A percentile compares a stretch with the other conserved stretches of the same genome.
Conservation (phyloP, 441 rosid species). For the Euphorbia schlechtendalii region DNA sequence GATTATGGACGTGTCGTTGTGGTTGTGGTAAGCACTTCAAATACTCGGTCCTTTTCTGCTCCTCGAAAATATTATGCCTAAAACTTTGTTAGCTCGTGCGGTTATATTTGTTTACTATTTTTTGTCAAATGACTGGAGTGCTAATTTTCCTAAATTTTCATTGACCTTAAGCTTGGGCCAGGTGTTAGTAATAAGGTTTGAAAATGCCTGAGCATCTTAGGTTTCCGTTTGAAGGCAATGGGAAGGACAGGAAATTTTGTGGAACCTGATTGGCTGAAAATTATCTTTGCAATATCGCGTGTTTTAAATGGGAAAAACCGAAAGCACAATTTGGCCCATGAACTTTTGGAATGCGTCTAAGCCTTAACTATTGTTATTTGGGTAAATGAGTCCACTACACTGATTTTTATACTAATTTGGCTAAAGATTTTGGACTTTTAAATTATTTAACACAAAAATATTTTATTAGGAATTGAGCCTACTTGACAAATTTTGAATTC, state of each 20-base stretch:
- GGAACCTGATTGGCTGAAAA: neutral
- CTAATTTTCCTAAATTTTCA: neutral
- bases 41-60: neutral
- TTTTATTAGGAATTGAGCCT: neutral
- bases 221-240: no score
- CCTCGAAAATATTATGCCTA: neutral
- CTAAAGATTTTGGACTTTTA: neutral
- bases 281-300: neutral
- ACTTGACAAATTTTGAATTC: neutral
- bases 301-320: neutral
- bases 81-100: neutral
- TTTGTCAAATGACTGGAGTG: neutral
- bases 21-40: neutral
- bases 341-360: neutral
- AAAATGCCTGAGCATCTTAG: neutral
- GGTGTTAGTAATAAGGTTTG: neutral
- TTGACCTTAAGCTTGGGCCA: neutral
- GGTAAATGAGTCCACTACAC: neutral
- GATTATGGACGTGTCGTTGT: neutral
- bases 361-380: neutral
- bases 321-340: neutral
- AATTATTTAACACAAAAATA: neutral
- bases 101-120: neutral
- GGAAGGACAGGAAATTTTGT: neutral
- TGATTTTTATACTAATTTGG: neutral